Base-by-base conservation (phyloP, 1,139 yeast genomes). In the Hyphopichia khmerensis region DNA sequence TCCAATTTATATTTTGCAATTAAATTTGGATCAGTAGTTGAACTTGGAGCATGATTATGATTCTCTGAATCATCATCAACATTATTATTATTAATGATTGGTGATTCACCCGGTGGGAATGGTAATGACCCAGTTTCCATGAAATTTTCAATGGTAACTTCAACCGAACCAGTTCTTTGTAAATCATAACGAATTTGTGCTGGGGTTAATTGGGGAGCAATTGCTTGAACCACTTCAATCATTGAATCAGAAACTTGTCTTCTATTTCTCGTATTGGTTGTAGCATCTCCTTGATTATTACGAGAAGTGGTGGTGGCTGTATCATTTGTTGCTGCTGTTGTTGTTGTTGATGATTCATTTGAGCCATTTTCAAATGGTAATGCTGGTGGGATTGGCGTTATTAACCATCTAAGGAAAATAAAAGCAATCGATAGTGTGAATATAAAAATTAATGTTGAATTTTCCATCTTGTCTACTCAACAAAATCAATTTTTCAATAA, bases 171-270 rank as follows among this genome's bases (percentile, higher is more conserved):
- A 0, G 95, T 78, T 44, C 80, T 72, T 55, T 81, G 79, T 50
- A 79, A 66, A 55, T 82, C 88, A 47, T 72, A 67, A 46, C 79
- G 69, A 47, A 91, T 88, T 59, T 87, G 95, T n/a, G 77, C 87
- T 8, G 66, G 75, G 0, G 87, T 71, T 39, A 88, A 67, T 29
- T 73, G 72, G 1, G 98, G 97, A 0, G 90, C 96, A 48, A 91
- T 72, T 23, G 90, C 80, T 52, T 83, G 88, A 1, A 91, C 97
- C 1, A 87, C 84, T 50, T 87, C 95, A 39, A 91, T 74, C 98
- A 91, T 91, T 48, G 79, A 82, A 10, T 74, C 77, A 3, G 89
- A 85, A n/a, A 87, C 86, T 2, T 69, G 75, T 43, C 96, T 78
- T 42, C 78, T 67, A 15, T 62, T 40, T 43, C 64, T 52, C 30